These are phyloP conservation scores for Colletotrichum caudatum DNA, from an alignment of 2,329 filamentous ascomycete genomes.

Conservation along the genomic window DNA sequence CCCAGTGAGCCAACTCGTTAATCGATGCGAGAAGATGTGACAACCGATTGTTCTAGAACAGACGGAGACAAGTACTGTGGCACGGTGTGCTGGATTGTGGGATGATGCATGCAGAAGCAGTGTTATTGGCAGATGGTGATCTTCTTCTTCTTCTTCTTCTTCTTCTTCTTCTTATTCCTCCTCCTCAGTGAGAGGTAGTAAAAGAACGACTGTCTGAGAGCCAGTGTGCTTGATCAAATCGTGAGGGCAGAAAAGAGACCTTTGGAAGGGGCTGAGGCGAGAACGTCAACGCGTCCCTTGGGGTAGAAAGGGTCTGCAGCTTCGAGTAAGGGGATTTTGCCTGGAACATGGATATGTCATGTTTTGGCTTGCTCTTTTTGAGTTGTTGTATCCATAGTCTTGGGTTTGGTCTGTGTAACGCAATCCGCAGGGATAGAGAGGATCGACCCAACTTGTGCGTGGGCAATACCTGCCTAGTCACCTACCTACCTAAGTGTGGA, in stretches of 20 bases:
- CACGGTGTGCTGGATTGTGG: neutral
- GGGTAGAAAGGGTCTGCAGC: neutral
- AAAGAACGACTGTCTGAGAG: neutral
- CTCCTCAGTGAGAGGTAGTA: neutral
- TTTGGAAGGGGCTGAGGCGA: neutral
- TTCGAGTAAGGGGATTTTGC: neutral
- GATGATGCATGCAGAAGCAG: conserved; percentile 9
- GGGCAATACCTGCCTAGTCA: too few species aligned
- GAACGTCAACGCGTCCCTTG: neutral
- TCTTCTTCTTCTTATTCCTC: too few species aligned
- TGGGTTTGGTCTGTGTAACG: neutral
- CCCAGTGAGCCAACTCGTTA: neutral
- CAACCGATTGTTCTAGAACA: conserved; percentile 1
- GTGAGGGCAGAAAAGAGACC: neutral
- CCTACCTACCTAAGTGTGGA: too few species aligned
- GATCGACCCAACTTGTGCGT: neutral
- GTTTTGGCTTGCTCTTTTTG: neutral
- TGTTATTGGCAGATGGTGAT: neutral
- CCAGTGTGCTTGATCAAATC: neutral
- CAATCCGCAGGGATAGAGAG: neutral
- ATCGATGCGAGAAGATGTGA: neutral
- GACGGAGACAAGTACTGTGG: neutral
- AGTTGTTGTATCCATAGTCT: neutral
- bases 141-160: too few species aligned
- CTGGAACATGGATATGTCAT: neutral